Percentiles rank a stretch among this genome's conserved stretches.
Evolutionary conservation across 768 basidiomycete species (phyloP).

Genomic region (Trametes punicea): DNA sequence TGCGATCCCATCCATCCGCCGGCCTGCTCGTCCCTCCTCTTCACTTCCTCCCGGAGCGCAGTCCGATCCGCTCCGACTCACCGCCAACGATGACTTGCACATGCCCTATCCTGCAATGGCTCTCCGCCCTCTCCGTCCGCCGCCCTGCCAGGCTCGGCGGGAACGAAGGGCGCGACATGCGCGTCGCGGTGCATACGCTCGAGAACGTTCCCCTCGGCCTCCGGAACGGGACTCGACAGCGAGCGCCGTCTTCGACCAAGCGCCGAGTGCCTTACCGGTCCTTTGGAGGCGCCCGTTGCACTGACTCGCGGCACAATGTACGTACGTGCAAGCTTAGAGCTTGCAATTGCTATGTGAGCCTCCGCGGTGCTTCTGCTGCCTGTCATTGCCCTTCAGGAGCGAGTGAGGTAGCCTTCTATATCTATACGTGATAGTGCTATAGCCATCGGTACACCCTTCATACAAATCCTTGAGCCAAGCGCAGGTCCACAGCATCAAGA

Average conservation of each 20-base stretch:
- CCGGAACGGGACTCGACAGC: not conserved
- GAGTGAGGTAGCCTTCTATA: not conserved
- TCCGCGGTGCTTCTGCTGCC: too few relatives aligned
- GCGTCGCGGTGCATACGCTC: not conserved
- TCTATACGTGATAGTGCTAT: not conserved
- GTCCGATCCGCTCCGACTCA: constrained; percentile 10
- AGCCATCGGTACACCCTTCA: not conserved
- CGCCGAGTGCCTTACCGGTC: constrained; percentile 2
- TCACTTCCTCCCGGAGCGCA: not conserved
- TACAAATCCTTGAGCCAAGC: not conserved
- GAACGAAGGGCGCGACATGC: too few relatives aligned
- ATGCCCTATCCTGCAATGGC: not conserved
- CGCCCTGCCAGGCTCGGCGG: not conserved
- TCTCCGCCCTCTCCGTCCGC: not conserved
- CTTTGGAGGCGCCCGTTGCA: not conserved
- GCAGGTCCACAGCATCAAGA: not conserved
- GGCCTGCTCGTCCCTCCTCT: not conserved
- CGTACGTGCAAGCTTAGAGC: too few relatives aligned
- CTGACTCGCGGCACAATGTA: too few relatives aligned
- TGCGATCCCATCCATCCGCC: constrained; percentile 3
- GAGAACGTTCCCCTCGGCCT: not conserved
- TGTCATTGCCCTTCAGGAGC: too few relatives aligned
- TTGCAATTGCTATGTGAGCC: too few relatives aligned
- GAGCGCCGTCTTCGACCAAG: not conserved
- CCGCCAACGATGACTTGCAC: not conserved